phyloP scores from a whole-genome alignment of 1,139 yeast genomes.

The Hansenula sp. region DNA sequence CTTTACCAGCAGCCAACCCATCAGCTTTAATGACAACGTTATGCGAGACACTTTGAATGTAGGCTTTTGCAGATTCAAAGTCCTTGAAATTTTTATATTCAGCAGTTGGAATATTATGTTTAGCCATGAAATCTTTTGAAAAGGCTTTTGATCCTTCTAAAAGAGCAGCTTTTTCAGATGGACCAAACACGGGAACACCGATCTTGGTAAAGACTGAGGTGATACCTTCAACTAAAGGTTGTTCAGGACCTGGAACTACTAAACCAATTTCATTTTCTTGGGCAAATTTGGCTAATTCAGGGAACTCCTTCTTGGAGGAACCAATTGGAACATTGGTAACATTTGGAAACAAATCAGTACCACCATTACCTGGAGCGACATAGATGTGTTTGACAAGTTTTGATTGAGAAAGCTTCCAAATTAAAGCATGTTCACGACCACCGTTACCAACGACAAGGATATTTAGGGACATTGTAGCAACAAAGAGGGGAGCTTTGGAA shows the following conservation, averaged over 20 bases:
- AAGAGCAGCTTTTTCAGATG: constrained; percentile 80
- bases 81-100: constrained; percentile 76
- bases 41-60: constrained; percentile 63
- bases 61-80: constrained; percentile 69
- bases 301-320: constrained; percentile 56
- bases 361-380: constrained; percentile 98
- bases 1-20: constrained; percentile 98
- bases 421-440: constrained; percentile 97
- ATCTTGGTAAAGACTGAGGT: constrained; percentile 61
- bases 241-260: constrained; percentile 99
- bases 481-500: background rate
- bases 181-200: constrained; percentile 97
- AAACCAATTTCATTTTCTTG: constrained; percentile 60
- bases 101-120: constrained; percentile 93
- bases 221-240: constrained; percentile 94
- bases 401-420: constrained; percentile 88
- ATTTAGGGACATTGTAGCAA: constrained; percentile 39
- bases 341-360: constrained; percentile 61
- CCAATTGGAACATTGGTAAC: constrained; percentile 70
- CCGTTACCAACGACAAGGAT: constrained; percentile 93
- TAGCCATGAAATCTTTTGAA: constrained; percentile 90
- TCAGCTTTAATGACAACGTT: constrained; percentile 93
- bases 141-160: constrained; percentile 98
- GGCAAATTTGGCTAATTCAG: constrained; percentile 63
- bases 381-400: constrained; percentile 64